phyloP scores from a whole-genome alignment of 2,329 filamentous ascomycete species.

The Colletotrichum sp. region DNA sequence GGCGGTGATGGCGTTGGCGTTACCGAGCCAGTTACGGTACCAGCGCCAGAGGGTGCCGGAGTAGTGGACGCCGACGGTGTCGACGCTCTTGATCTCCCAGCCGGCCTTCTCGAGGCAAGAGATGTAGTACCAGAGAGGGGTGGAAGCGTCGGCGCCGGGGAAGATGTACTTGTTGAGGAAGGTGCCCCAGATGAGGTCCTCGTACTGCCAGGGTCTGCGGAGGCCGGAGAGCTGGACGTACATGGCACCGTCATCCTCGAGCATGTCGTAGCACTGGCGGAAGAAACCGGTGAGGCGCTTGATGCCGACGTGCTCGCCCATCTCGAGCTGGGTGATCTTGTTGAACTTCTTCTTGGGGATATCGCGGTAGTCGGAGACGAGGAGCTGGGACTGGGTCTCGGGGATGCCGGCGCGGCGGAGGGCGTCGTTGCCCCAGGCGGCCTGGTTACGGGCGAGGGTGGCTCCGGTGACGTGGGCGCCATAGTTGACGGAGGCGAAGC shows the following conservation, averaged over 20 bases:
- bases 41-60: constrained; percentile 96
- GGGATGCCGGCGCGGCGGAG: constrained; percentile 82
- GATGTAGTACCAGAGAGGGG: constrained; percentile 87
- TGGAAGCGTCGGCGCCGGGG: constrained; percentile 94
- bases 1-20: constrained; percentile 87
- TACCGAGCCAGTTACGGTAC: constrained; percentile 98
- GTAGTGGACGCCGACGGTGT: constrained; percentile 97
- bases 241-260: constrained; percentile 94
- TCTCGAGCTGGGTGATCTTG: constrained; percentile 97
- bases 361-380: constrained; percentile 98
- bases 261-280: constrained; percentile 90
- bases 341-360: constrained; percentile 85
- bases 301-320: constrained; percentile 98
- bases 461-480: constrained; percentile 86
- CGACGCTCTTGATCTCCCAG: constrained; percentile 85
- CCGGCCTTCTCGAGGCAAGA: constrained; percentile 85
- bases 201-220: constrained; percentile 95
- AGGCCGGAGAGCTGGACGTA: constrained; percentile 96
- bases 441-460: constrained; percentile 95
- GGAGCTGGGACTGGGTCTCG: constrained; percentile 87
- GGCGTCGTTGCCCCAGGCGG: constrained; percentile 92
- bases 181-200: constrained; percentile 96
- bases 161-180: constrained; percentile 99
- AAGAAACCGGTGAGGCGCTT: constrained; percentile 84
- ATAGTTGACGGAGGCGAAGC: constrained; percentile 92